Evolutionary conservation across 2,329 filamentous ascomycete species (phyloP), one percentile per base, ranked within the genome.

Genomic region (Cytospora paraplurivora): DNA sequence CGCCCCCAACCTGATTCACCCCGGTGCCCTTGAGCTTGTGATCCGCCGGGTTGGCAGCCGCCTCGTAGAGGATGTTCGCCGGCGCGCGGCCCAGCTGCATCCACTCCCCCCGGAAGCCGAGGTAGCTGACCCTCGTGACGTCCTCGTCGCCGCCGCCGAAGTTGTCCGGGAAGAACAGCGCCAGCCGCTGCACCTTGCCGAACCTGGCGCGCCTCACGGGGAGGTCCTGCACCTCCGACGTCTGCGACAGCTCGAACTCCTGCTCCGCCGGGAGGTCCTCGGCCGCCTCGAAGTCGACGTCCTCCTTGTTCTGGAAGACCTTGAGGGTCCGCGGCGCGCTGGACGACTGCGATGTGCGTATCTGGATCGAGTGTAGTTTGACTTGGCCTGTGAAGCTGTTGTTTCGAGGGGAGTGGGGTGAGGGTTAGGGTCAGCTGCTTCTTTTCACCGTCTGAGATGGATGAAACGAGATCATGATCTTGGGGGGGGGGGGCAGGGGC

Each of bases 21-120:
- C 71, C 75, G 56, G 81, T 81, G 8, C 85, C 85, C 78, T 86
- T 87, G 27, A 89, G 32, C 77, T 84, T 85, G 78, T 99, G 95
- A 78, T 99, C 95, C 54, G 80, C 85, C 13, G 94, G 95, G 75
- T 97, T 97, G 41, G 95, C 90, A 33, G 94, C 94, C 19, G 93
- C 90, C 82, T 99, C 95, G 76, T 98, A 99, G 66, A 97, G 72
- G 70, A 98, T 94, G 69, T 90, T 92, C 7, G 90, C 81, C 1
- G 95, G 93, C 73, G 94, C 92, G 62, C 89, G 83, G 54, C 89
- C 95, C 72, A 96, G 77, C 74, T 88, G 87, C 85, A 95, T 95
- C 83, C 92, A 98, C 77, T 97, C 92, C 32, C 95, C 95, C 77
- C 92, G 93, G 80, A 99, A 98, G 1, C 91, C 95, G 62, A 98